Conservation (phyloP, 2,329 filamentous ascomycete species). For the Colletotrichum lupini region DNA sequence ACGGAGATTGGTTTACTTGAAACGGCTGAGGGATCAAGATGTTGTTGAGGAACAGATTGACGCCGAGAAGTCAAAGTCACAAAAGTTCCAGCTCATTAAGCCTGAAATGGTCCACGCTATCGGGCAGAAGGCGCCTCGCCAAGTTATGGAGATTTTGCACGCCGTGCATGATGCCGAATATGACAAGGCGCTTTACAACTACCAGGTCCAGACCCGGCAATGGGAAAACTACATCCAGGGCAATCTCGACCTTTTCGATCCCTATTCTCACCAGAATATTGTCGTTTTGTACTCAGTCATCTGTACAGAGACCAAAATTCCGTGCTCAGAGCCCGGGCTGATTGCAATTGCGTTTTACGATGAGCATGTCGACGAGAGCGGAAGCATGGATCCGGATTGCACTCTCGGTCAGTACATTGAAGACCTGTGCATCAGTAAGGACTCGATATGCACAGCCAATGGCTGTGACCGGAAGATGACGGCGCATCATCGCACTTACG, state of each 20-base stretch:
- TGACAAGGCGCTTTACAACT: conserved; percentile 92
- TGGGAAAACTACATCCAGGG: conserved; percentile 96
- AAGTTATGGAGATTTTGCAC: conserved; percentile 92
- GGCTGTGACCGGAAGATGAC: conserved; percentile 90
- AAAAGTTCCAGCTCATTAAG: conserved; percentile 89
- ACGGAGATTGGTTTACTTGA: conserved; percentile 82
- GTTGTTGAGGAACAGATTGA: conserved; percentile 65
- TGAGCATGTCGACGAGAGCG: conserved; percentile 75
- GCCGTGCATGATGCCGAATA: conserved; percentile 98
- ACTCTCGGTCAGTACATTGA: conserved; percentile 96
- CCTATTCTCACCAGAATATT: conserved; percentile 95
- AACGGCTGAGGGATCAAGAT: conserved; percentile 83
- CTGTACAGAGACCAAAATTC: conserved; percentile 92
- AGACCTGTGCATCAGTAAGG: conserved; percentile 82
- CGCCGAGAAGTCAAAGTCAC: conserved; percentile 71
- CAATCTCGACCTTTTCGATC: conserved; percentile 90
- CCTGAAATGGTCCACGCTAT: conserved; percentile 95
- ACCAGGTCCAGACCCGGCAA: conserved; percentile 91
- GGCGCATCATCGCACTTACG: conserved; percentile 95
- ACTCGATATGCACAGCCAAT: conserved; percentile 82
- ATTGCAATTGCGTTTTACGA: conserved; percentile 94
- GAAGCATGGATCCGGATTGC: conserved; percentile 84
- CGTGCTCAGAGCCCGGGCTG: conserved; percentile 91
- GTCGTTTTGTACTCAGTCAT: conserved; percentile 94
- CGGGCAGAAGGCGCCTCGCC: conserved; percentile 81